A percentile compares a stretch with the other conserved stretches of the same genome.
Conservation (phyloP, 208 protist genomes). For the Endotrypanum monterogeii region DNA sequence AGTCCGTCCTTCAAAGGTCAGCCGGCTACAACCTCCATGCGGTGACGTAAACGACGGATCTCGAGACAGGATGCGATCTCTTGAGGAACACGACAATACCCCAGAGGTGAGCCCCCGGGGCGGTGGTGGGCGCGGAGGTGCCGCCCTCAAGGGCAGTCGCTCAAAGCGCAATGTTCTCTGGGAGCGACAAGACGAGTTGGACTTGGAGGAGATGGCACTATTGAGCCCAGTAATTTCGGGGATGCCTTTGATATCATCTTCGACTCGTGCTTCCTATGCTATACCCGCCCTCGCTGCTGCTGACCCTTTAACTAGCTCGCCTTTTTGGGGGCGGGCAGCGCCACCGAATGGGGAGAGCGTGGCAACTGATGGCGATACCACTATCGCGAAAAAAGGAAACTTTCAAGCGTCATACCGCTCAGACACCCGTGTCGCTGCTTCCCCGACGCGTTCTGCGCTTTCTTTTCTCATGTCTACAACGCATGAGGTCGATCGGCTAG, state of each 20-base stretch:
- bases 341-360: background rate
- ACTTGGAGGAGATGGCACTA: conserved; percentile 18
- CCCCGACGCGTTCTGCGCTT: conserved; percentile 9
- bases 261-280: background rate
- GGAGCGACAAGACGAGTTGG: conserved; percentile 29
- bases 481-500: conserved; percentile 38
- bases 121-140: background rate
- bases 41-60: background rate
- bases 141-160: background rate
- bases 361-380: background rate
- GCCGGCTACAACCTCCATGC: background rate
- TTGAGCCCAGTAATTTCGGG: background rate
- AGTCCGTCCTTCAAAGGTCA: background rate
- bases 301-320: background rate
- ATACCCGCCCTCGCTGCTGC: background rate
- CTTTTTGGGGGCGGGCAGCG: background rate
- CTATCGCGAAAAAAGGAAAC: too few species aligned
- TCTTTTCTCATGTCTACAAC: conserved; percentile 13
- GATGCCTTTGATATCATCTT: background rate
- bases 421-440: too few species aligned
- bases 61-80: background rate
- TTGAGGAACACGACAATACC: background rate
- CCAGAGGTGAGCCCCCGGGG: background rate
- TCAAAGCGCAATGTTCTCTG: conserved; percentile 16
- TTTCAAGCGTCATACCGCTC: too few species aligned